phyloP scores from a whole-genome alignment of 192 early-diverging fungal species.

The Entomortierella chlamydospora region DNA sequence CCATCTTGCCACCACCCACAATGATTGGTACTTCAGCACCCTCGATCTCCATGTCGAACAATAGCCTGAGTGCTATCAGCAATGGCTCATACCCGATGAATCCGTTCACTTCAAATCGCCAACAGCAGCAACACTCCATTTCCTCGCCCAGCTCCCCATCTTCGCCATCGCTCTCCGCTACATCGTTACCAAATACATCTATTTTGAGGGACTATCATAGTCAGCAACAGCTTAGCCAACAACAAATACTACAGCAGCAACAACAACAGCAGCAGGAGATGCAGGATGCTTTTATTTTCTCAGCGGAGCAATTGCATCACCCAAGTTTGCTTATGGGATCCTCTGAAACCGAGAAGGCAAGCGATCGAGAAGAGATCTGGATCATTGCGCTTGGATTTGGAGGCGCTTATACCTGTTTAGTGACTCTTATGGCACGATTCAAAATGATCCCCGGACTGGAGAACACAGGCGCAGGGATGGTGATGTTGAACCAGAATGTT shows the following conservation, averaged over 20 bases:
- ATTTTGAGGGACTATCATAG: neutral
- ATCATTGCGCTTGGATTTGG: constrained; percentile 49
- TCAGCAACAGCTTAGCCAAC: neutral
- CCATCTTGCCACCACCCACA: constrained; percentile 18
- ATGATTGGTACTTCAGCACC: constrained; percentile 20
- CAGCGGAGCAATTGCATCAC: constrained; percentile 41
- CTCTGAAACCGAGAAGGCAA: constrained; percentile 39
- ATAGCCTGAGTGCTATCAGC: constrained; percentile 19
- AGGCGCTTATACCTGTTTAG: constrained; percentile 25
- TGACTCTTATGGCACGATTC: constrained; percentile 37
- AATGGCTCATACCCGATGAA: constrained; percentile 30
- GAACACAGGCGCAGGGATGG: constrained; percentile 37
- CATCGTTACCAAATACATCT: constrained; percentile 10
- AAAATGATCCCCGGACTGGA: constrained; percentile 44
- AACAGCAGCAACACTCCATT: constrained; percentile 11
- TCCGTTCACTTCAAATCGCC: neutral
- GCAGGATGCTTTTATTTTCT: constrained; percentile 44
- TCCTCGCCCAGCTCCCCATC: constrained; percentile 47
- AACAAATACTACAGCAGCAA: constrained; percentile 21
- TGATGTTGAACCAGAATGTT: constrained; percentile 50
- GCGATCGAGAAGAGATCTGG: constrained; percentile 54
- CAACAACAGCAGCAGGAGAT: constrained; percentile 32
- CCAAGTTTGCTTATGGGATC: constrained; percentile 35
- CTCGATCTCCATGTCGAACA: constrained; percentile 32
- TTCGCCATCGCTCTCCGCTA: constrained; percentile 39